phyloP scores from a whole-genome alignment of 768 basidiomycete genomes.

The Leccinum obscurum region DNA sequence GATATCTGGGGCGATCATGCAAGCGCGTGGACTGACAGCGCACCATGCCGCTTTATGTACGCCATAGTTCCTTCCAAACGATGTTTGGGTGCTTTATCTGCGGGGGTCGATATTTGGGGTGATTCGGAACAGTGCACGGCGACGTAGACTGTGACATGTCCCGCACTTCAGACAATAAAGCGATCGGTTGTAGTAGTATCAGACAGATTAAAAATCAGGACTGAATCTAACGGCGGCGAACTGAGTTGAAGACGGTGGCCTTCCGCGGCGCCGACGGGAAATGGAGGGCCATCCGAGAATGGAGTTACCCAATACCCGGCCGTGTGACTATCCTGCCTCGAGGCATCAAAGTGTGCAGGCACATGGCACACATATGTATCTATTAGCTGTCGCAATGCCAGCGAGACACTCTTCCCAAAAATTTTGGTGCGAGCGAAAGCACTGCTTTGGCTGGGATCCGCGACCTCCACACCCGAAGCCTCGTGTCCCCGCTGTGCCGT shows the following conservation, averaged over 20 bases:
- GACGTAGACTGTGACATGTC: background rate
- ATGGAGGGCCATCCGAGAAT: background rate
- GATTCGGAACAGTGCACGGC: background rate
- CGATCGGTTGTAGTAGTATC: background rate
- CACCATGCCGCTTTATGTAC: slow-evolving; percentile 26
- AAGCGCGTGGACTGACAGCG: slow-evolving; percentile 7
- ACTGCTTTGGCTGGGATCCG: slow-evolving; percentile 21
- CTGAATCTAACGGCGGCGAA: background rate
- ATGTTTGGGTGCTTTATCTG: too few species aligned
- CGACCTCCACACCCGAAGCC: slow-evolving; percentile 16
- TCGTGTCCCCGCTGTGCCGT: slow-evolving; percentile 29
- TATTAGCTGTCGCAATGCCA: slow-evolving; percentile 6
- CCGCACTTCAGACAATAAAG: background rate
- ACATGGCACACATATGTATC: background rate
- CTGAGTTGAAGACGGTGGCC: background rate
- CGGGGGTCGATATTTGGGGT: background rate
- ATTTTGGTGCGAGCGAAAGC: slow-evolving; percentile 20
- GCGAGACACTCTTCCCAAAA: slow-evolving; percentile 15
- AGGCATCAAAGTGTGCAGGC: slow-evolving; percentile 12
- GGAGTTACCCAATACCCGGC: background rate
- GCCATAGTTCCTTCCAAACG: too few species aligned
- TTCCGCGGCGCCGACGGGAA: background rate
- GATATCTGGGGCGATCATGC: slow-evolving; percentile 37
- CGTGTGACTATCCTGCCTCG: slow-evolving; percentile 21
- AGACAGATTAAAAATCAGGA: background rate